These are phyloP conservation scores for Craterostigma plantagineum DNA, from an alignment of 257 asterid genomes.

Conservation along the genomic window DNA sequence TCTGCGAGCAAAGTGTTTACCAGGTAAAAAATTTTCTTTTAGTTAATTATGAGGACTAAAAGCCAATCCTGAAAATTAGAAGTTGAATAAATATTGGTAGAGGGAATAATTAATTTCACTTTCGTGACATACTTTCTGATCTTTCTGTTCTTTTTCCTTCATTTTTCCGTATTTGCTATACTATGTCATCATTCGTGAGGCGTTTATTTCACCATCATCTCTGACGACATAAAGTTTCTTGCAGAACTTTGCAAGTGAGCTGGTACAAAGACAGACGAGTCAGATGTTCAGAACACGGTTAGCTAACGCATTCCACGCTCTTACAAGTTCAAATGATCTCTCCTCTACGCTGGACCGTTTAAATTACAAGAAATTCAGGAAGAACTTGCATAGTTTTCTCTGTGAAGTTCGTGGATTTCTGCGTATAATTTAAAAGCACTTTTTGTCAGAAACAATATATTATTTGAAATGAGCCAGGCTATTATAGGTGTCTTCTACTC, in stretches of 20 bases:
- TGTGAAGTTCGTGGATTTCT: constrained; percentile 88
- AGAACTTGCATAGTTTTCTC: constrained; percentile 56
- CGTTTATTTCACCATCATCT: constrained; percentile 1
- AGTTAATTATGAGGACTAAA: background rate
- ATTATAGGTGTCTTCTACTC: too few species aligned
- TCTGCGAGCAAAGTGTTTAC: constrained; percentile 71
- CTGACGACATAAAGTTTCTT: constrained; percentile 8
- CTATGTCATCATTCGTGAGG: background rate
- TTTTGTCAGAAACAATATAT: too few species aligned
- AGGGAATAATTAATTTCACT: too few species aligned
- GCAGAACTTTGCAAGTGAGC: constrained; percentile 62
- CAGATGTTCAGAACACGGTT: constrained; percentile 48
- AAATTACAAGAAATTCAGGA: constrained; percentile 79
- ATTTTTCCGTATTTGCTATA: too few species aligned
- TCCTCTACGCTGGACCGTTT: constrained; percentile 63
- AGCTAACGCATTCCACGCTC: constrained; percentile 59
- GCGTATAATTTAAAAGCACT: constrained; percentile 29
- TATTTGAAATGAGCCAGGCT: too few species aligned
- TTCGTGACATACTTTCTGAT: too few species aligned
- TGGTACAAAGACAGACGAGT: constrained; percentile 53
- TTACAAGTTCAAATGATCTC: constrained; percentile 56
- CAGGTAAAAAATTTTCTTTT: constrained; percentile 43
- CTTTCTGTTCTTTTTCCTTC: too few species aligned
- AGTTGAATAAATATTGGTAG: too few species aligned
- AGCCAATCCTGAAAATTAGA: too few species aligned